Base-by-base conservation (phyloP, 768 basidiomycete species). In the Lactarius vividus region DNA sequence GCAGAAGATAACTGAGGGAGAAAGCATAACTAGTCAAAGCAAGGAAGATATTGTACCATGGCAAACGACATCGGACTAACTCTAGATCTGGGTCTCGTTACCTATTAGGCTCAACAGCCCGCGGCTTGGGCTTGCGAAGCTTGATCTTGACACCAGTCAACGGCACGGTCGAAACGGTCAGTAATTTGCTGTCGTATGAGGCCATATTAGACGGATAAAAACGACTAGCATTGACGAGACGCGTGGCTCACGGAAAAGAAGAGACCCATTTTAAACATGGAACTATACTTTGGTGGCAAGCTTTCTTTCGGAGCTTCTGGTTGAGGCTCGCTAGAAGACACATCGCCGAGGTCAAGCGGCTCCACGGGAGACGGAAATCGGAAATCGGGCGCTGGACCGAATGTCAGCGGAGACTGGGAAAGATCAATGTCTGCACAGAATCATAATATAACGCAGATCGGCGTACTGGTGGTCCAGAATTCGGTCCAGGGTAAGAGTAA, bases 61-160 rank as follows among this genome's bases (percentile, higher is more conserved):
- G 57, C 57, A 16, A 42, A 40, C 18, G n/a, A 54, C 7, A 40
- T 23, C 39, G 20, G 33, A 44, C n/a, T 33, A 53, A 29, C 37
- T 20, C 20, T 44, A 28, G 33, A 20, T 23, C 26, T 7, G 8
- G n/a, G 1, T 33, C 33, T 28, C 28, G 7, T 58, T 58, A 57
- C 18, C 37, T 20, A 5, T 7, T 35, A n/a, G 16, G 9, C 33
- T 57, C 35, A 23, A 10, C 4, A 18, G n/a, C 35, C 11, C 20
- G 28, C 20, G 52, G 40, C 52, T 46, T 63, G 6, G 57, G 53
- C 62, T 67, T 67, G 52, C 52, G 57, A 37, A 58, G 16, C 11
- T 59, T 67, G 18, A 67, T 28, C 29, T 67, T 67, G 15, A 55
- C 66, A 0, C 61, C 62, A n/a, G 1, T 67, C 66, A 23, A 67